Evolutionary conservation across 2,329 filamentous ascomycete genomes (phyloP).

Genomic region (Metarhizium sp.): DNA sequence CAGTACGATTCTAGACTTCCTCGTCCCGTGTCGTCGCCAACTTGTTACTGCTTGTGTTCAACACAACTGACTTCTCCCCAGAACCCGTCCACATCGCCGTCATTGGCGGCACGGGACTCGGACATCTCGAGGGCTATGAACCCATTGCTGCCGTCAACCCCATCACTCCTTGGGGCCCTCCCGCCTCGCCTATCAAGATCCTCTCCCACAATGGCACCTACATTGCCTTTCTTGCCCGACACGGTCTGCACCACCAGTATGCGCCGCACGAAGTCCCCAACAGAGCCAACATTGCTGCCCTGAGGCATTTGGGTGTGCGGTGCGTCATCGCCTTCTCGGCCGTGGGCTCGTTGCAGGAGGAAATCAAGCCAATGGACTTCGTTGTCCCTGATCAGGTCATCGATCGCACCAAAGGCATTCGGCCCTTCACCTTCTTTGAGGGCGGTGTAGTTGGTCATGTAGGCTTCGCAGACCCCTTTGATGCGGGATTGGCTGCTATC

Average conservation of each 20-base stretch:
- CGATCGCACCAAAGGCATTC: conserved; percentile 89
- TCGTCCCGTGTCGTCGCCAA: conserved; percentile 1
- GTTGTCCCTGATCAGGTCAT: conserved; percentile 94
- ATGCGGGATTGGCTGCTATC: conserved; percentile 64
- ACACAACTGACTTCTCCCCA: conserved; percentile 17
- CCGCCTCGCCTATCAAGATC: conserved; percentile 70
- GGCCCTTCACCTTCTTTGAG: conserved; percentile 94
- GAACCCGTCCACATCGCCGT: conserved; percentile 75
- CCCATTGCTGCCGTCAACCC: conserved; percentile 71
- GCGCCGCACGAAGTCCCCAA: conserved; percentile 92
- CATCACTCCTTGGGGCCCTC: conserved; percentile 79
- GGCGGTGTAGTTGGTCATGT: conserved; percentile 87
- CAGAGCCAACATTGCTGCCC: conserved; percentile 95
- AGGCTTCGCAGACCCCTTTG: conserved; percentile 93
- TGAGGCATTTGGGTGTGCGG: conserved; percentile 81
- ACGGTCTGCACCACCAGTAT: conserved; percentile 79
- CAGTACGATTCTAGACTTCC: conserved; percentile 30
- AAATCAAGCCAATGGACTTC: conserved; percentile 93
- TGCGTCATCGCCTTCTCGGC: conserved; percentile 91
- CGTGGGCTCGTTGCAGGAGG: conserved; percentile 84
- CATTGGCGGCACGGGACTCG: conserved; percentile 87
- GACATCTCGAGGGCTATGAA: conserved; percentile 76
- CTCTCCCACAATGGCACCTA: conserved; percentile 75
- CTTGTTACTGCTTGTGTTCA: not conserved
- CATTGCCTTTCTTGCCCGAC: conserved; percentile 88